Base-by-base conservation (phyloP, 345 rosid species). In the Salix arbutifolia region DNA sequence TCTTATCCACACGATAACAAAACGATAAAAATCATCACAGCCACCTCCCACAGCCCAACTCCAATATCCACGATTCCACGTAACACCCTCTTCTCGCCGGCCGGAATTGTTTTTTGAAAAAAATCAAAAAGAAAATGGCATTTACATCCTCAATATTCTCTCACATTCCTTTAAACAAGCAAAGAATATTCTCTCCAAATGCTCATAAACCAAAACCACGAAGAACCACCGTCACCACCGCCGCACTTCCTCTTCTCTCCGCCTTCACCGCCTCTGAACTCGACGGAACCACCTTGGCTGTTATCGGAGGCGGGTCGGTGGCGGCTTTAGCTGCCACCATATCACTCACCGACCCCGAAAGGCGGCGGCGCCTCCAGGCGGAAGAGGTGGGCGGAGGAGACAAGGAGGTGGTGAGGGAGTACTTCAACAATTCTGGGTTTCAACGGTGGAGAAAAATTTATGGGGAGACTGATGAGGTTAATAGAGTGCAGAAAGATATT, bases 401-500 rank as follows among this genome's bases (percentile, higher is more conserved):
- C 75, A 93, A 91, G 86, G 98, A 96, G 66, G 99, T 93, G 3
- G 99, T 91, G 80, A 89, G 83, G 75, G 97, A 96, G 82, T 96
- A 93, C 83, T 93, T 91, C 87, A 93, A 93, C 74, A 91, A 88
- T 77, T 81, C 94, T 0, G 97, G 99, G 2, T 93, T 95, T 81
- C 92, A 93, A 86, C 83, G 99, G 77, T 91, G 99, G 98, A 87
- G 83, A 89, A 93, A 91, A 87, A 96, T 93, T n/a, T 91, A 96
- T 67, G 96, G 94, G 2, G 97, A 91, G 83, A 89, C 92, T 1
- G 97, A 91, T 44, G 99, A 96, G 38, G 97, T 93, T 38, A 96
- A 96, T 69, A 81, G 85, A 11, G 98, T 91, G 1, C 98, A 96
- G 85, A 88, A 76, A 3, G 98, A 96, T 79, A 91, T 93, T 61